phyloP scores from a whole-genome alignment of 2,329 filamentous ascomycete species.

The Colletotrichum sp. region DNA sequence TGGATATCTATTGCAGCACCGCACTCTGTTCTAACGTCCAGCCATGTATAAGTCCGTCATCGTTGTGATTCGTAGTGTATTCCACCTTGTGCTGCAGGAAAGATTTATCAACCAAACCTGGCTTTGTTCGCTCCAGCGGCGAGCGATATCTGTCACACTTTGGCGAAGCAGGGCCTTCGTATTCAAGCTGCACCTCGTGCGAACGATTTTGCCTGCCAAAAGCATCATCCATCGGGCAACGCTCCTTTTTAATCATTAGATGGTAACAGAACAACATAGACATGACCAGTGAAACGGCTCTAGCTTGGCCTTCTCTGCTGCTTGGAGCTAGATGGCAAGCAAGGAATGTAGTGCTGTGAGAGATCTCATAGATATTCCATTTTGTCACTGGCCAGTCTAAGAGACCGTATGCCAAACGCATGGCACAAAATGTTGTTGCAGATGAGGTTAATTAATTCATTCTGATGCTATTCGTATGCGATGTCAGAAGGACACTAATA shows the following conservation, averaged over 20 bases:
- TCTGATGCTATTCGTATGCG: neutral
- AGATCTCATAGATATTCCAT: neutral
- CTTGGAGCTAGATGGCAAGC: neutral
- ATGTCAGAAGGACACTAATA: rapidly evolving
- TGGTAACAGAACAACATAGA: rapidly evolving
- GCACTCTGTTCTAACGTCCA: no score
- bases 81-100: no score
- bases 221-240: neutral
- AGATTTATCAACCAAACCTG: no score
- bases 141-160: neutral
- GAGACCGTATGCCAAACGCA: neutral
- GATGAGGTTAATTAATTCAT: rapidly evolving
- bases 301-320: neutral
- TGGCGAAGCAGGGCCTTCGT: no score
- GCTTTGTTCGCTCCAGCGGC: no score
- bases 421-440: neutral
- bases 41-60: no score
- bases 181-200: no score
- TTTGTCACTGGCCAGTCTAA: neutral
- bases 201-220: no score
- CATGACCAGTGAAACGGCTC: rapidly evolving
- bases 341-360: rapidly evolving
- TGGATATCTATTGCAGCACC: no score
- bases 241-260: rapidly evolving
- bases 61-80: no score